phyloP scores from a whole-genome alignment of 2,329 filamentous ascomycete species.

The Colletotrichum graminicola region DNA sequence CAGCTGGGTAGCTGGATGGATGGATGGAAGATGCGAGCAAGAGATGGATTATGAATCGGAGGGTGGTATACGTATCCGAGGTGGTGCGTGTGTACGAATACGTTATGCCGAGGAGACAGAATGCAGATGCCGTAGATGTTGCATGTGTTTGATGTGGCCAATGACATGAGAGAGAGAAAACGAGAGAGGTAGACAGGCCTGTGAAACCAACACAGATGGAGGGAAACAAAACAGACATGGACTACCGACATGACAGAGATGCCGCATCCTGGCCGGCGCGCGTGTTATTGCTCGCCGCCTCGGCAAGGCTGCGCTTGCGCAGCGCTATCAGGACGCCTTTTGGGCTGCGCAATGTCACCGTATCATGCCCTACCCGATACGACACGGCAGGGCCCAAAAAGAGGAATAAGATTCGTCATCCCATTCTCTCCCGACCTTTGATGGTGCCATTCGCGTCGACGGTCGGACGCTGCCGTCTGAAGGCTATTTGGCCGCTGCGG shows the following conservation, averaged over 20 bases:
- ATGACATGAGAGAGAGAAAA: background rate
- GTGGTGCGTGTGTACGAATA: conserved; percentile 2
- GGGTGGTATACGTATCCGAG: conserved; percentile 36
- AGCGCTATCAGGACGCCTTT: background rate
- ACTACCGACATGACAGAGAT: background rate
- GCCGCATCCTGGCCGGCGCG: background rate
- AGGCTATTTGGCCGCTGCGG: background rate
- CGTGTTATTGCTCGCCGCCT: conserved; percentile 11
- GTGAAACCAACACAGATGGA: background rate
- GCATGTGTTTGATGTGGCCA: background rate
- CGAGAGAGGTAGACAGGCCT: background rate
- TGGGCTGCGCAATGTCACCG: background rate
- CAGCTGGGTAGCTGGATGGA: too few species aligned
- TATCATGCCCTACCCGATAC: background rate
- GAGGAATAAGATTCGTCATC: conserved; percentile 3
- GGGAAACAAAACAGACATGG: background rate
- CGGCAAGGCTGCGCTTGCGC: conserved; percentile 6
- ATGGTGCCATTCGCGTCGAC: background rate
- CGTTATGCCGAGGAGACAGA: background rate
- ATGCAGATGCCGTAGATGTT: conserved; percentile 2
- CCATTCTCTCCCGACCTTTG: background rate
- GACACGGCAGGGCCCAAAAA: background rate
- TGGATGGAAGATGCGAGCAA: conserved; percentile 9
- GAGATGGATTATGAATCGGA: conserved; percentile 3
- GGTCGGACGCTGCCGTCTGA: conserved; percentile 13